A percentile compares a stretch with the other conserved stretches of the same genome.
phyloP scores from a whole-genome alignment of 306 rosid species.

The Castanopsis chinensis region DNA sequence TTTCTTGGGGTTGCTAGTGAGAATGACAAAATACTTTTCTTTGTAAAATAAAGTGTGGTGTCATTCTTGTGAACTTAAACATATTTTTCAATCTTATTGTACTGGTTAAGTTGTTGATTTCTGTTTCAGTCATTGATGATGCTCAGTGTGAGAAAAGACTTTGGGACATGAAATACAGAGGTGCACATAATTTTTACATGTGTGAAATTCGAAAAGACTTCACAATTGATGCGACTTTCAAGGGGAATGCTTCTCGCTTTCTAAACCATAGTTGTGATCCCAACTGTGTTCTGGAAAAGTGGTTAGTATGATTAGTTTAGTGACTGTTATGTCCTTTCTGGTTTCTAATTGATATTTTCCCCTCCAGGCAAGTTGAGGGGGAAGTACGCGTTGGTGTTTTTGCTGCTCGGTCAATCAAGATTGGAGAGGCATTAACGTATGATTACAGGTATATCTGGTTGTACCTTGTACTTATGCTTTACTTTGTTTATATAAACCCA shows the following conservation, averaged over 20 bases:
- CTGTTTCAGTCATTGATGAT: slow-evolving; percentile 78
- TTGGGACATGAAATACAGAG: slow-evolving; percentile 87
- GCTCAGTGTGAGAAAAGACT: slow-evolving; percentile 81
- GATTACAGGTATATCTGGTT: slow-evolving; percentile 69
- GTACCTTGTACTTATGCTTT: slow-evolving; percentile 4
- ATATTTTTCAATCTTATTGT: too few relatives aligned
- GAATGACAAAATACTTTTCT: neutral
- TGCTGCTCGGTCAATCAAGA: slow-evolving; percentile 67
- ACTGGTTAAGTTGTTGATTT: neutral
- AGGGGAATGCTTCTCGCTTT: slow-evolving; percentile 83
- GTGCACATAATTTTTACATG: slow-evolving; percentile 79
- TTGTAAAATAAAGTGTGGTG: neutral
- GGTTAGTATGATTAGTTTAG: slow-evolving; percentile 55
- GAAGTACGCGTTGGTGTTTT: slow-evolving; percentile 88
- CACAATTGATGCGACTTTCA: slow-evolving; percentile 93
- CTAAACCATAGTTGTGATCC: slow-evolving; percentile 93
- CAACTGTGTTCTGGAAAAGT: slow-evolving; percentile 83
- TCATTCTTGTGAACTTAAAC: neutral
- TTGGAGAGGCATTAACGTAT: slow-evolving; percentile 85
- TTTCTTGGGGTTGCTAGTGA: neutral
- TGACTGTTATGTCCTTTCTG: neutral
- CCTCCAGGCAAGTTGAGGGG: slow-evolving; percentile 86
- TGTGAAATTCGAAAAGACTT: slow-evolving; percentile 93
- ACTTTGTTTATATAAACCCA: neutral
- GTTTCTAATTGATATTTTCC: slow-evolving; percentile 1